These are phyloP conservation scores for Fraxinus paxiana DNA, from an alignment of 305 asterid species.

Conservation along the genomic window DNA sequence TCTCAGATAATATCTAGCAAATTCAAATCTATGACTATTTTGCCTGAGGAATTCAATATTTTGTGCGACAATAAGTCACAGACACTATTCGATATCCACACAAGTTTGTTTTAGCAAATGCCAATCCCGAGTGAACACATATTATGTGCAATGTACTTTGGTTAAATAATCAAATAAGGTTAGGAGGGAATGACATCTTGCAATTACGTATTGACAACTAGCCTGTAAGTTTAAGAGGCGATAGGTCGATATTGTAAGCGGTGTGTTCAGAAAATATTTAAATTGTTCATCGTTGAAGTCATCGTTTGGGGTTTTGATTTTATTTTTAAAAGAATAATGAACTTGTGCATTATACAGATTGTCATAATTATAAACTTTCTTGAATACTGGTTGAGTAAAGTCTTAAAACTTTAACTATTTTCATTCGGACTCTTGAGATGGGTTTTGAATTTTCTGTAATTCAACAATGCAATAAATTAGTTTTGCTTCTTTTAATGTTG, in stretches of 20 bases:
- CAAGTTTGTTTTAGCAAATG: background rate
- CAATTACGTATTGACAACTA: background rate
- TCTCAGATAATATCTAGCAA: background rate
- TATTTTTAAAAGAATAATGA: background rate
- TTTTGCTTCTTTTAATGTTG: background rate
- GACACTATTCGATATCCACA: background rate
- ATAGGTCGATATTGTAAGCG: background rate
- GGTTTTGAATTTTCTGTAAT: background rate
- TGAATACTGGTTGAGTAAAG: background rate
- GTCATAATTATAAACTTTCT: background rate
- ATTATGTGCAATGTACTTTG: background rate
- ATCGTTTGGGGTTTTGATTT: background rate
- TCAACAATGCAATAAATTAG: background rate
- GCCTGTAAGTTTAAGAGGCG: background rate
- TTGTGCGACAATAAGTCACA: background rate
- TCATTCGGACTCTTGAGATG: background rate
- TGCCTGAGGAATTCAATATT: background rate
- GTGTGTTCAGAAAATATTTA: background rate
- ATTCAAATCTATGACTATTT: background rate
- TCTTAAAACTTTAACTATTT: background rate
- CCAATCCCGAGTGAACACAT: background rate
- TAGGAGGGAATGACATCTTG: background rate
- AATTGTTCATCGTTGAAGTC: background rate
- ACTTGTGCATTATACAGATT: background rate
- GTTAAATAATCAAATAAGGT: background rate